A percentile compares a stretch with the other conserved stretches of the same genome.
phyloP scores from a whole-genome alignment of 805 yeast species.

The Candida krabiensis region DNA sequence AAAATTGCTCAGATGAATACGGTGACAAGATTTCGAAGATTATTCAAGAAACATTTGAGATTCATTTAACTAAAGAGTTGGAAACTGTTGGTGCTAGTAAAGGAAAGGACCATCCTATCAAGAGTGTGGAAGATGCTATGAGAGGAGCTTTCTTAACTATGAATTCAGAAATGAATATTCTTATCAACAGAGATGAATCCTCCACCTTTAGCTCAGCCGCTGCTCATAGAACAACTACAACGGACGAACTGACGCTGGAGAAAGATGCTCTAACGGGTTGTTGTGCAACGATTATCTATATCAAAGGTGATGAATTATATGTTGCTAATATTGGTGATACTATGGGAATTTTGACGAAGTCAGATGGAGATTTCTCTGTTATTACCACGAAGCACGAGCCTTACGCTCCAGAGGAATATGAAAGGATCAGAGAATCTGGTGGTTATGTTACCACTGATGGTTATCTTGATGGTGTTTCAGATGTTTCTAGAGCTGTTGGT shows the following conservation, averaged over 20 bases:
- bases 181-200: slow-evolving; percentile 44
- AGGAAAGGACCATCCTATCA: slow-evolving; percentile 40
- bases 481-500: slow-evolving; percentile 90
- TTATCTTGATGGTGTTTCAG: slow-evolving; percentile 76
- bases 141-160: slow-evolving; percentile 76
- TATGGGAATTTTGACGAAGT: slow-evolving; percentile 73
- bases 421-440: slow-evolving; percentile 86
- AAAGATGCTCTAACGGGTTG: slow-evolving; percentile 81
- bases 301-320: slow-evolving; percentile 67
- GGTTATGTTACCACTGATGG: slow-evolving; percentile 88
- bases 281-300: slow-evolving; percentile 77
- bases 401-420: slow-evolving; percentile 71
- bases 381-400: slow-evolving; percentile 85
- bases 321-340: slow-evolving; percentile 92
- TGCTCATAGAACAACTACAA: slow-evolving; percentile 51
- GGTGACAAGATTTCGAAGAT: slow-evolving; percentile 70
- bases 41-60: slow-evolving; percentile 70
- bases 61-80: slow-evolving; percentile 67
- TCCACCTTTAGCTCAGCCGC: slow-evolving; percentile 45
- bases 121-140: slow-evolving; percentile 69
- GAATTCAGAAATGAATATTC: slow-evolving; percentile 78
- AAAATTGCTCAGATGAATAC: slow-evolving; percentile 51
- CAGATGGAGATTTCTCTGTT: slow-evolving; percentile 76
- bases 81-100: slow-evolving; percentile 35
- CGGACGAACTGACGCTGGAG: slow-evolving; percentile 54